A percentile compares a stretch with the other conserved stretches of the same genome.
Evolutionary conservation across 305 asterid genomes (phyloP).

Genomic region (Fraxinus baroniana): DNA sequence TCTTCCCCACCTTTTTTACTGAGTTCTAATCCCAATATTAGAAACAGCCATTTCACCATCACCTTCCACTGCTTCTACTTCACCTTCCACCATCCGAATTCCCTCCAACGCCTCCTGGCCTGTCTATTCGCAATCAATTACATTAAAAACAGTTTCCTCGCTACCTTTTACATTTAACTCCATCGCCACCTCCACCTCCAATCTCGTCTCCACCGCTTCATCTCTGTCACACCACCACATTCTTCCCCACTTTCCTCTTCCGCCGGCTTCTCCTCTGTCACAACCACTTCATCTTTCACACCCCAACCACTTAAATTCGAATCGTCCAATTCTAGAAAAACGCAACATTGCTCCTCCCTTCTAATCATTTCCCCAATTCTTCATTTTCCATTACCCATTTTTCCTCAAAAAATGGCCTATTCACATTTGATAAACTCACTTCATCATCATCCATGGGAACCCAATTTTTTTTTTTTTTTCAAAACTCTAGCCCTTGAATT

Average conservation of each 20-base stretch:
- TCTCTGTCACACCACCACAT: constrained; percentile 18
- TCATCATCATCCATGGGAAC: constrained; percentile 46
- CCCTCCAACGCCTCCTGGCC: constrained; percentile 8
- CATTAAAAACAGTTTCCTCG: not conserved
- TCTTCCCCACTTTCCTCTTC: constrained; percentile 24
- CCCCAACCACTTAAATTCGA: constrained; percentile 26
- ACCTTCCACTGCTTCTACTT: constrained; percentile 11
- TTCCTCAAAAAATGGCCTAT: constrained; percentile 24
- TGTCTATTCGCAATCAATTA: constrained; percentile 1
- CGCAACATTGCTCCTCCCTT: constrained; percentile 33
- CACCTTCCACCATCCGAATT: constrained; percentile 7
- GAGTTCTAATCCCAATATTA: not conserved
- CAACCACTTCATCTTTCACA: constrained; percentile 22
- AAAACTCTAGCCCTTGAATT: constrained; percentile 61
- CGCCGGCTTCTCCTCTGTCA: constrained; percentile 24
- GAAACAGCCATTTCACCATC: not conserved
- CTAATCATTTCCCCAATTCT: constrained; percentile 17
- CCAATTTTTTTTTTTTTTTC: constrained; percentile 7
- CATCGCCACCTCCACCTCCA: constrained; percentile 17
- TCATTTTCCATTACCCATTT: constrained; percentile 33
- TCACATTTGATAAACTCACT: constrained; percentile 28
- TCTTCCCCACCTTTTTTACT: not conserved
- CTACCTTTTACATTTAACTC: not conserved
- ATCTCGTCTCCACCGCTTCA: constrained; percentile 19
- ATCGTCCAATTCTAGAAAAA: constrained; percentile 26